phyloP scores from a whole-genome alignment of 371 early-diverging fungal genomes.

The Rhizomucor pusillus region DNA sequence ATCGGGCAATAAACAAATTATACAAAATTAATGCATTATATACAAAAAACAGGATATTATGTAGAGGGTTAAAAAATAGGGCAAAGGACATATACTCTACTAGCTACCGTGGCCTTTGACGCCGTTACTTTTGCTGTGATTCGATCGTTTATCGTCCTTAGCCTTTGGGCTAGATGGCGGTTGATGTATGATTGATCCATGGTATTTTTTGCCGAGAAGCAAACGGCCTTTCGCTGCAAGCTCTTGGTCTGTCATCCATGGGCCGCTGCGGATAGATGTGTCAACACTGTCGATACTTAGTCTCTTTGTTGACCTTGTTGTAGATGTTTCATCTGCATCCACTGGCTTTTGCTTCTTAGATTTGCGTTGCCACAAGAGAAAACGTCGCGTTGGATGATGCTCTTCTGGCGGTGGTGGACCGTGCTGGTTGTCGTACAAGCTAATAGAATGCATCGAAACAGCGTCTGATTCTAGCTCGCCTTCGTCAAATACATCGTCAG shows the following conservation, averaged over 20 bases:
- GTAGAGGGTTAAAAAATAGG: neutral
- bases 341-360: conserved; percentile 18
- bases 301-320: conserved; percentile 3
- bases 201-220: conserved; percentile 20
- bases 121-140: neutral
- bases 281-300: conserved; percentile 16
- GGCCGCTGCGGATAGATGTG: neutral
- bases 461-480: conserved; percentile 16
- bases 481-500: conserved; percentile 13
- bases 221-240: conserved; percentile 19
- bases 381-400: conserved; percentile 10
- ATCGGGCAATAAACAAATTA: neutral
- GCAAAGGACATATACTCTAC: no score
- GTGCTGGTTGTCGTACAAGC: conserved; percentile 4
- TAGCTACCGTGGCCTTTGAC: neutral
- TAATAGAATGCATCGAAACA: conserved; percentile 17
- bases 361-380: conserved; percentile 14
- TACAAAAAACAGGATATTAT: neutral
- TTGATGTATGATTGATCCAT: conserved; percentile 9
- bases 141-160: neutral
- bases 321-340: neutral
- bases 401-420: neutral
- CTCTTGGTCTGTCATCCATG: conserved; percentile 15
- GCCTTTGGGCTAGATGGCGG: neutral
- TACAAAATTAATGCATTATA: no score